Evolutionary conservation across 2,329 filamentous ascomycete species (phyloP).

Genomic region (Scedosporium boydii): DNA sequence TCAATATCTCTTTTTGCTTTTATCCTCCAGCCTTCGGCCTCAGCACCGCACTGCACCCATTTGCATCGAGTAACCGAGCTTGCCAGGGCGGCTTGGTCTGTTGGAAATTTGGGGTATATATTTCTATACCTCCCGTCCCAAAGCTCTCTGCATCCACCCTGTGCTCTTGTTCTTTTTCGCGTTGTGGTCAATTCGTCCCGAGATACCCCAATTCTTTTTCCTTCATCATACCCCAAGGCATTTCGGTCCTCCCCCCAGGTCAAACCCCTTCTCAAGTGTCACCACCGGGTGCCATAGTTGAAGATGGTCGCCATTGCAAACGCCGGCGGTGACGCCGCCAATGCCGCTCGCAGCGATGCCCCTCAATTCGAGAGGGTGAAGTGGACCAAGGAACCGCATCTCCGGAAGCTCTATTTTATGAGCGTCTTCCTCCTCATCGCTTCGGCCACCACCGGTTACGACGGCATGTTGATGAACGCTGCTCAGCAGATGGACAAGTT

Average conservation of each 20-base stretch:
- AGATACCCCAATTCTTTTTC: not conserved
- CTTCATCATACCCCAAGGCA: not conserved
- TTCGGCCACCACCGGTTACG: constrained; percentile 53
- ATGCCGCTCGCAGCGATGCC: constrained; percentile 20
- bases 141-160: too few relatives aligned
- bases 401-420: constrained; percentile 46
- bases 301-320: constrained; percentile 6
- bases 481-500: constrained; percentile 48
- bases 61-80: too few relatives aligned
- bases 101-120: too few relatives aligned
- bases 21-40: too few relatives aligned
- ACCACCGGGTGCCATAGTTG: not conserved
- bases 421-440: constrained; percentile 46
- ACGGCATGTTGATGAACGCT: constrained; percentile 51
- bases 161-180: too few relatives aligned
- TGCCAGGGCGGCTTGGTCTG: too few relatives aligned
- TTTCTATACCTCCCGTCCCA: too few relatives aligned
- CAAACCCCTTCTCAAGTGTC: too few relatives aligned
- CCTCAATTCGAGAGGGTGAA: constrained; percentile 44
- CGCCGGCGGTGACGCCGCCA: not conserved
- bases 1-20: too few relatives aligned
- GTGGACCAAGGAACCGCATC: constrained; percentile 47
- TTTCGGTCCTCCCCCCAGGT: too few relatives aligned
- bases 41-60: too few relatives aligned
- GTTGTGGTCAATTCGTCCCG: not conserved